Conservation (phyloP, 441 rosid genomes). For the Metrosideros polymorpha region DNA sequence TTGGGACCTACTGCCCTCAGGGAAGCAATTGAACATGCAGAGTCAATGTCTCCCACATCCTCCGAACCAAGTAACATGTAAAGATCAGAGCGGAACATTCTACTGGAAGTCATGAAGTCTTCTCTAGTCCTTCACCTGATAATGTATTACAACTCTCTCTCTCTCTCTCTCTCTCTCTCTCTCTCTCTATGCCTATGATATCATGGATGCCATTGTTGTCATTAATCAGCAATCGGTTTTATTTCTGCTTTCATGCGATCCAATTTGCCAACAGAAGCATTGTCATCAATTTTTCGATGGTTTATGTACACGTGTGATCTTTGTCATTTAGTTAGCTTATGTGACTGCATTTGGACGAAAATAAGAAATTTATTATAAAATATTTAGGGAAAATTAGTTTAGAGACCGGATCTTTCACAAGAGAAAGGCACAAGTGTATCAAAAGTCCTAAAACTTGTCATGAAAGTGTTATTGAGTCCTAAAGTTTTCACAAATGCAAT, state of each 20-base stretch:
- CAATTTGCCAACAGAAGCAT: neutral
- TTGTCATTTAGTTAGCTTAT: neutral
- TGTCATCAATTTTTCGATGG: neutral
- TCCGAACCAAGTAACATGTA: neutral
- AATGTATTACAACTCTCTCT: neutral
- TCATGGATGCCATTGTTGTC: neutral
- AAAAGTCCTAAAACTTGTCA: neutral
- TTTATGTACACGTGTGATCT: neutral
- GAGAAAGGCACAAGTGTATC: neutral
- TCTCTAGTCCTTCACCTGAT: neutral
- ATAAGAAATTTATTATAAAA: neutral
- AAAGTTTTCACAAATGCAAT: rapidly evolving
- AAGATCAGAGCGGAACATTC: neutral
- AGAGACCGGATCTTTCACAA: neutral
- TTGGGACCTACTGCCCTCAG: neutral
- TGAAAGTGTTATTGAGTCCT: neutral
- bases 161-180: neutral
- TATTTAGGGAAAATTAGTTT: neutral
- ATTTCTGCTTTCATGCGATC: neutral
- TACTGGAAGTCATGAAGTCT: neutral
- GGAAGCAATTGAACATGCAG: neutral
- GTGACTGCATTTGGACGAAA: neutral
- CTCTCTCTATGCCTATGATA: neutral
- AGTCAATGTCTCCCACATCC: neutral
- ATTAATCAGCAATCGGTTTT: neutral